Percentiles rank a stretch among this genome's conserved stretches.
phyloP scores from a whole-genome alignment of 805 yeast genomes.

The Spathaspora girioi region DNA sequence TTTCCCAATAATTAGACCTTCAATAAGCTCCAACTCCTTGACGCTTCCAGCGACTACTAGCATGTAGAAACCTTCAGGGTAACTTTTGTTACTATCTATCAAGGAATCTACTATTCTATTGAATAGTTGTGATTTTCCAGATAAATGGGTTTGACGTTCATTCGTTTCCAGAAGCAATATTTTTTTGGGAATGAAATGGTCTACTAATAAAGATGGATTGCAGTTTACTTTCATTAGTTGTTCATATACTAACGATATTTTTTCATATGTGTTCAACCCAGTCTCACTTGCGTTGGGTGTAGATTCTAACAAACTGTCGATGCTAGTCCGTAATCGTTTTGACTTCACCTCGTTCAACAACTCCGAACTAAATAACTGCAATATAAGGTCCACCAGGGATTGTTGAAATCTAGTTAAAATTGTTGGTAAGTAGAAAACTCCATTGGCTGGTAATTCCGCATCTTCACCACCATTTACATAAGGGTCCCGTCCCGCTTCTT shows the following conservation, averaged over 20 bases:
- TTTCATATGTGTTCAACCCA: conserved; percentile 17
- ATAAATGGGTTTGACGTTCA: conserved; percentile 46
- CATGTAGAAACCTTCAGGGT: conserved; percentile 14
- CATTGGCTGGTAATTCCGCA: conserved; percentile 13
- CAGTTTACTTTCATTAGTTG: conserved; percentile 50
- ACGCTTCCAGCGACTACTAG: conserved; percentile 56
- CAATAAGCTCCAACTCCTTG: conserved; percentile 74
- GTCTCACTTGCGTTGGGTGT: conserved; percentile 8
- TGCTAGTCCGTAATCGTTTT: conserved; percentile 27
- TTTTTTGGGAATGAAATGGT: conserved; percentile 73
- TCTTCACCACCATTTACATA: neutral
- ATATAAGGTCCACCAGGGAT: conserved; percentile 29
- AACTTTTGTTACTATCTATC: conserved; percentile 13
- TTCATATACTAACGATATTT: conserved; percentile 40
- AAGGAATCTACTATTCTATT: conserved; percentile 44
- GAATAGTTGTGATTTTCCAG: conserved; percentile 58
- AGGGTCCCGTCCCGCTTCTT: neutral
- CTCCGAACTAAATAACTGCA: conserved; percentile 26
- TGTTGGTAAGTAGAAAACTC: conserved; percentile 34
- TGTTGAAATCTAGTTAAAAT: conserved; percentile 28
- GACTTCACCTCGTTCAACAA: conserved; percentile 19
- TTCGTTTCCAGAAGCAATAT: conserved; percentile 63
- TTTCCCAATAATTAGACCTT: conserved; percentile 75
- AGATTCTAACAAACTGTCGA: conserved; percentile 32
- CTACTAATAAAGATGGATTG: conserved; percentile 71